phyloP scores from a whole-genome alignment of 2,329 filamentous ascomycete species.

The Lachnellula subtilissima region DNA sequence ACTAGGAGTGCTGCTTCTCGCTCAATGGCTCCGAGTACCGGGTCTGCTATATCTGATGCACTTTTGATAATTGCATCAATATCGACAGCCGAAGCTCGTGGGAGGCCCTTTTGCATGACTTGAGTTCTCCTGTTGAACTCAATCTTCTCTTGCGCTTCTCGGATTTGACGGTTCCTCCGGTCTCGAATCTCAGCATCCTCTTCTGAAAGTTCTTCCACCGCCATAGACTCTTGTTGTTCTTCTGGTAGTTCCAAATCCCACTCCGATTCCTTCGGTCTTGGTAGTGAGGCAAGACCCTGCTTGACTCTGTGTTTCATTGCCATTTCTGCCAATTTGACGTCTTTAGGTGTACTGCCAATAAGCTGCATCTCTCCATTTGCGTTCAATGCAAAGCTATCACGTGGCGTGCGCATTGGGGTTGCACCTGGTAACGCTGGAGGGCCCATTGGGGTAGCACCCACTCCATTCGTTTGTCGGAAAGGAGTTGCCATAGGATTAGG shows the following conservation, averaged over 20 bases:
- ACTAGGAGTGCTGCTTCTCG: slow-evolving; percentile 75
- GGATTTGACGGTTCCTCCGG: slow-evolving; percentile 67
- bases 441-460: slow-evolving; percentile 60
- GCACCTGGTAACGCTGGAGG: slow-evolving; percentile 62
- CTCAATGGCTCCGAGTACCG: slow-evolving; percentile 65
- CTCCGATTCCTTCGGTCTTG: slow-evolving; percentile 87
- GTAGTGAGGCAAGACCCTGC: slow-evolving; percentile 72
- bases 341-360: slow-evolving; percentile 69
- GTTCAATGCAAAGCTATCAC: slow-evolving; percentile 84
- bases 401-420: slow-evolving; percentile 81
- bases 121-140: slow-evolving; percentile 83
- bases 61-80: slow-evolving; percentile 61
- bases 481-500: slow-evolving; percentile 95
- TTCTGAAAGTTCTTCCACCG: slow-evolving; percentile 48
- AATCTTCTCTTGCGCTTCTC: slow-evolving; percentile 61
- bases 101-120: slow-evolving; percentile 81
- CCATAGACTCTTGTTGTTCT: slow-evolving; percentile 60
- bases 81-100: slow-evolving; percentile 71
- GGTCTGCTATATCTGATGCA: slow-evolving; percentile 56
- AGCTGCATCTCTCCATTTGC: slow-evolving; percentile 60
- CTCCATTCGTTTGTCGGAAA: slow-evolving; percentile 60
- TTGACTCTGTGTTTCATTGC: slow-evolving; percentile 65
- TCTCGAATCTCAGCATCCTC: slow-evolving; percentile 69
- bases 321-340: slow-evolving; percentile 67
- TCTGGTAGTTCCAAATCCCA: slow-evolving; percentile 93